Conservation (phyloP, 192 early-diverging fungal species). For the Coemansia sp. region DNA sequence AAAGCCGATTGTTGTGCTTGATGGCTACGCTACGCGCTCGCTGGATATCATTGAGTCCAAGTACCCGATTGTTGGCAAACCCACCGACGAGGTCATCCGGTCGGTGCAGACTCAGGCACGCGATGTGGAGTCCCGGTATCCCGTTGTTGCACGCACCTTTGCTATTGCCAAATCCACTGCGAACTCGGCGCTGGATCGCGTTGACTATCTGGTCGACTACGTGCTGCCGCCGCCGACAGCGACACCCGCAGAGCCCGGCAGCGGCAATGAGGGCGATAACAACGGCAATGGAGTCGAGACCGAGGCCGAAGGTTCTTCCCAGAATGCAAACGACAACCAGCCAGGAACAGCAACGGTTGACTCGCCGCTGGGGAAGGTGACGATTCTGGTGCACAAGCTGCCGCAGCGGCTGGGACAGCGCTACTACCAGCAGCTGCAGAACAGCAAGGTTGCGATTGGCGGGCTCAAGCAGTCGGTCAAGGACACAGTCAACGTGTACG, state of each 20-base stretch:
- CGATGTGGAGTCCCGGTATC: constrained; percentile 48
- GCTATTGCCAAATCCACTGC: constrained; percentile 56
- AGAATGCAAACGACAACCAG: not conserved
- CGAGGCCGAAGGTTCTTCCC: constrained; percentile 3
- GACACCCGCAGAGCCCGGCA: constrained; percentile 2
- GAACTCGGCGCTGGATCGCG: constrained; percentile 60
- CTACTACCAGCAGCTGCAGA: constrained; percentile 45
- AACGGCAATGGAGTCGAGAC: not conserved
- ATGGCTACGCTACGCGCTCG: constrained; percentile 64
- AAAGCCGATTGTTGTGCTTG: constrained; percentile 58
- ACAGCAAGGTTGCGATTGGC: constrained; percentile 37
- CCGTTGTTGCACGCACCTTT: constrained; percentile 58
- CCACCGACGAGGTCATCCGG: constrained; percentile 63
- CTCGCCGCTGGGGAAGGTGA: constrained; percentile 48
- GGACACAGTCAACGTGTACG: constrained; percentile 47
- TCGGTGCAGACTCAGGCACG: constrained; percentile 53
- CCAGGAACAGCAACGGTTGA: not conserved
- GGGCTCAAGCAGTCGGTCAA: constrained; percentile 43
- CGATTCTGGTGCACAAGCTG: constrained; percentile 52
- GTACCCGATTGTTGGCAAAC: constrained; percentile 63
- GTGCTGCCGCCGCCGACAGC: constrained; percentile 38
- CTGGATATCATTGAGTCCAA: constrained; percentile 62
- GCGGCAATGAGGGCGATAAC: not conserved
- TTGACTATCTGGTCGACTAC: constrained; percentile 61
- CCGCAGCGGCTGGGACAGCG: constrained; percentile 41